Conservation (phyloP, 2,329 filamentous ascomycete species). For the Fusarium torulosum region DNA sequence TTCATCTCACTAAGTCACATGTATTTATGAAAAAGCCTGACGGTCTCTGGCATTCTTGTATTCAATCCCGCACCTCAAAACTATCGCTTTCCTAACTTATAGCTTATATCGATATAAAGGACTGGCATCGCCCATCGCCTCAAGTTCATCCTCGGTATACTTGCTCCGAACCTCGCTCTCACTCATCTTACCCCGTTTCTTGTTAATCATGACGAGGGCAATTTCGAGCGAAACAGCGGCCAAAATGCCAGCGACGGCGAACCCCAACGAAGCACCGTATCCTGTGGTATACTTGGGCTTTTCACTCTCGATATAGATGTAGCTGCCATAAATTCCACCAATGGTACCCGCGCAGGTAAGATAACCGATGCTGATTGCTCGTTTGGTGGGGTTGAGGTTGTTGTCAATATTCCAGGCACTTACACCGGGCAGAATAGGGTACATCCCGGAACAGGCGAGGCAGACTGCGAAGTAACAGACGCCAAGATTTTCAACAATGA, state of each 20-base stretch:
- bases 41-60: background rate
- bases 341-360: conserved; percentile 47
- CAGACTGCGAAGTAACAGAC: conserved; percentile 41
- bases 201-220: conserved; percentile 41
- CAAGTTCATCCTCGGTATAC: conserved; percentile 51
- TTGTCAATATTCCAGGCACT: conserved; percentile 56
- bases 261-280: conserved; percentile 44
- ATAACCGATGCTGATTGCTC: conserved; percentile 53
- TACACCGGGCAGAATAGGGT: conserved; percentile 51
- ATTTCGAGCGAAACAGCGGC: conserved; percentile 40
- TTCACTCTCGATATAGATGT: conserved; percentile 43
- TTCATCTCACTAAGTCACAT: background rate
- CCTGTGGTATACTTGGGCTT: conserved; percentile 47
- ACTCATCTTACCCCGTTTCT: conserved; percentile 40
- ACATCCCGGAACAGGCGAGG: conserved; percentile 52
- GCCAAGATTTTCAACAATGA: conserved; percentile 35
- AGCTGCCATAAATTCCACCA: conserved; percentile 45
- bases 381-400: conserved; percentile 50
- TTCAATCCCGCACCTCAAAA: background rate
- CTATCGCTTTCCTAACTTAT: background rate
- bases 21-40: background rate
- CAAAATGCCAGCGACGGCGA: conserved; percentile 32
- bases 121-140: conserved; percentile 51
- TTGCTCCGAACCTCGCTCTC: conserved; percentile 46
- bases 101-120: conserved; percentile 43